phyloP scores from a whole-genome alignment of 2,329 filamentous ascomycete species.

The Alternaria sp. region DNA sequence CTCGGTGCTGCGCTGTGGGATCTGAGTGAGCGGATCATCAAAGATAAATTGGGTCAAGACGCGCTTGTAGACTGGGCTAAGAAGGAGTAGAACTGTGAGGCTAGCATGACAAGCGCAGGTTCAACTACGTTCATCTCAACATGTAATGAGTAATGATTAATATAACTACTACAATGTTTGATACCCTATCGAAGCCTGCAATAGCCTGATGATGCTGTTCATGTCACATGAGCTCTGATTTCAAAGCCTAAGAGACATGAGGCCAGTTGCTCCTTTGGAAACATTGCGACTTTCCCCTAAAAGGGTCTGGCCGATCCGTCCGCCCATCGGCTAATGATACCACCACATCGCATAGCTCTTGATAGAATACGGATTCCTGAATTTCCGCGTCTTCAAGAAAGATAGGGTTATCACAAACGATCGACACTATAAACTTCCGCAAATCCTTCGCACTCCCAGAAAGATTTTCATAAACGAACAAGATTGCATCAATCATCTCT shows the following conservation, averaged over 20 bases:
- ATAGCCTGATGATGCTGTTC: neutral
- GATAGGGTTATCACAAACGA: neutral
- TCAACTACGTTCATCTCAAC: neutral
- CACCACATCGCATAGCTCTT: neutral
- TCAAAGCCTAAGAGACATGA: neutral
- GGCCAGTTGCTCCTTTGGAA: neutral
- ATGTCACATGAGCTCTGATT: neutral
- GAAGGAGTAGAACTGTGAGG: neutral
- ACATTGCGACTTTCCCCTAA: neutral
- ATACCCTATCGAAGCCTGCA: neutral
- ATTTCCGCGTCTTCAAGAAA: neutral
- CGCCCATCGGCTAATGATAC: neutral
- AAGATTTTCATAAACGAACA: neutral
- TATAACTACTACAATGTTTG: neutral
- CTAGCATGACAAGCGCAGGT: neutral
- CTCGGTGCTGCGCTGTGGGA: slow-evolving; percentile 54
- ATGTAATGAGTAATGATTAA: neutral
- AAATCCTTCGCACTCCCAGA: neutral
- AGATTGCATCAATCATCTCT: neutral
- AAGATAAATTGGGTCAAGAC: slow-evolving; percentile 54
- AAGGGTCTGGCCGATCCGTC: neutral
- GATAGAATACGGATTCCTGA: neutral
- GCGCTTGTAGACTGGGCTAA: slow-evolving; percentile 50
- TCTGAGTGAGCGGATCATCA: slow-evolving; percentile 52
- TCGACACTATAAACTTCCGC: neutral